A percentile compares a stretch with the other conserved stretches of the same genome.
Conservation (phyloP, 768 basidiomycete species). For the Tulasnella sp. region DNA sequence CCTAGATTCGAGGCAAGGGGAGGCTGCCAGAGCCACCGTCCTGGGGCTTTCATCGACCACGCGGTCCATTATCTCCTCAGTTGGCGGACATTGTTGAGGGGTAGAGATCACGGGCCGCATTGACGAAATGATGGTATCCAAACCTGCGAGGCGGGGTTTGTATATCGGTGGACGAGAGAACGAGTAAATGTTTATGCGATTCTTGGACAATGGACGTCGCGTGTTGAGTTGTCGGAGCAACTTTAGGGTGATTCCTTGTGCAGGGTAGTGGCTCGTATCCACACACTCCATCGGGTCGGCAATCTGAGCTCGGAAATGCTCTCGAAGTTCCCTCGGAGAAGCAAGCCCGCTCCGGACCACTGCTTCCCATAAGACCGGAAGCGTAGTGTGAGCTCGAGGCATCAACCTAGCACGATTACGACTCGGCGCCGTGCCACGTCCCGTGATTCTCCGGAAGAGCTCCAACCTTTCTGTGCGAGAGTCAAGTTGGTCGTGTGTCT, state of each 20-base stretch:
- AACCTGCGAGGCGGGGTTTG: background rate
- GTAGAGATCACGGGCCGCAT: too few species aligned
- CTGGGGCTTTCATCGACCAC: too few species aligned
- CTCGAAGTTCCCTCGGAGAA: background rate
- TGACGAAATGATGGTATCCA: background rate
- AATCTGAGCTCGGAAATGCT: background rate
- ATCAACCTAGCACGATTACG: background rate
- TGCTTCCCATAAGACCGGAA: background rate
- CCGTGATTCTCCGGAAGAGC: background rate
- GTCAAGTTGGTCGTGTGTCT: background rate
- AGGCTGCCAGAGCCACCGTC: too few species aligned
- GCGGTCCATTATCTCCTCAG: too few species aligned
- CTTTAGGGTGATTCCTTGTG: background rate
- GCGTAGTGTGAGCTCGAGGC: background rate
- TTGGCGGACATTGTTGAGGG: too few species aligned
- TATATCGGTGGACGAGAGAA: slow-evolving; percentile 1
- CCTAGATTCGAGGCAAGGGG: too few species aligned
- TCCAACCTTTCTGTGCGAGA: background rate
- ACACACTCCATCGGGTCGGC: background rate
- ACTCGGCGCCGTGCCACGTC: background rate
- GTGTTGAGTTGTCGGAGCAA: background rate
- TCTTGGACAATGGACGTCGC: background rate
- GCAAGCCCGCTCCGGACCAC: background rate
- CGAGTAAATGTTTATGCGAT: background rate
- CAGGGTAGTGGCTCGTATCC: background rate